phyloP scores from a whole-genome alignment of 1,284 basidiomycete species.

The Sanghuangporus baumii region DNA sequence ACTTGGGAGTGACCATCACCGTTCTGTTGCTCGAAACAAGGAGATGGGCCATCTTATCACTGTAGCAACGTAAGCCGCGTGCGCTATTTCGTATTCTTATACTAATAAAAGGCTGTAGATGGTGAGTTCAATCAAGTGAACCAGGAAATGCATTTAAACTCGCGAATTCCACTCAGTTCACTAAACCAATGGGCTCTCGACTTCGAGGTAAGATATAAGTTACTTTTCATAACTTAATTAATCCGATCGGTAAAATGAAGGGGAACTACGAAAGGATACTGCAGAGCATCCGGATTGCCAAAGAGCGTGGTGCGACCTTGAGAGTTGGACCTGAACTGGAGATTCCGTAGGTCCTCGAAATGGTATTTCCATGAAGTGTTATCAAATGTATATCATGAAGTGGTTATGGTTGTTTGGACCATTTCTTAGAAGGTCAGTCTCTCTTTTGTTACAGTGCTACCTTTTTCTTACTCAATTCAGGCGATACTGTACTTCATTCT shows the following conservation, averaged over 20 bases:
- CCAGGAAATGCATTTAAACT: neutral
- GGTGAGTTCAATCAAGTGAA: slow-evolving; percentile 28
- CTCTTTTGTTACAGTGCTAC: neutral
- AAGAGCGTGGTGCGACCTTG: slow-evolving; percentile 82
- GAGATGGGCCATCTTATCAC: slow-evolving; percentile 76
- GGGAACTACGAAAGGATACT: slow-evolving; percentile 92
- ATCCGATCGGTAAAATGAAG: slow-evolving; percentile 33
- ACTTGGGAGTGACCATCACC: neutral
- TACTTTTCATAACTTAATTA: neutral
- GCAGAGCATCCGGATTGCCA: slow-evolving; percentile 83
- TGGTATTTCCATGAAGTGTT: neutral
- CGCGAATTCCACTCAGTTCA: slow-evolving; percentile 51
- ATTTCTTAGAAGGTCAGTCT: slow-evolving; percentile 75
- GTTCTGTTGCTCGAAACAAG: neutral
- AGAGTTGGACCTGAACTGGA: slow-evolving; percentile 99
- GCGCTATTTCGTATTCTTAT: slow-evolving; percentile 17
- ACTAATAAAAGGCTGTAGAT: slow-evolving; percentile 28
- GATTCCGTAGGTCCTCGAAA: slow-evolving; percentile 63
- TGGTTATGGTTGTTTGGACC: slow-evolving; percentile 93
- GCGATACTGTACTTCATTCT: slow-evolving; percentile 91
- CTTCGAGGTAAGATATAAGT: slow-evolving; percentile 58
- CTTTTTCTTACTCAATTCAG: slow-evolving; percentile 34
- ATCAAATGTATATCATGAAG: slow-evolving; percentile 33
- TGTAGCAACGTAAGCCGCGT: slow-evolving; percentile 57
- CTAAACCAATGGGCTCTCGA: slow-evolving; percentile 97